Percentiles rank a stretch among this genome's conserved stretches.
phyloP scores from a whole-genome alignment of 2,329 filamentous ascomycete genomes.

The Cryphonectria radicalis region DNA sequence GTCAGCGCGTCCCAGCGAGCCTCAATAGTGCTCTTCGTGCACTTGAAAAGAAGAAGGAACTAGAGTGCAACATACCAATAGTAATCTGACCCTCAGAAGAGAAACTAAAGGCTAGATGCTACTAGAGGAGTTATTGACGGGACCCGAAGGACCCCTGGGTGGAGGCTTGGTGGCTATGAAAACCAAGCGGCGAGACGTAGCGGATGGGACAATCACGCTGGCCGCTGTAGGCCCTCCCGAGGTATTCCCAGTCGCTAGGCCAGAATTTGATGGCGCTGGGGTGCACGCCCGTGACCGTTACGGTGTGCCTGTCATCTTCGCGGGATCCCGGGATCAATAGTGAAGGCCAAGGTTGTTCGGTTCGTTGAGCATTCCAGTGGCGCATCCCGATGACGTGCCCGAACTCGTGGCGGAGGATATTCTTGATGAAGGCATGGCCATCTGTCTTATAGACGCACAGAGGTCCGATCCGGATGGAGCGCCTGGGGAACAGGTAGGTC shows the following conservation, averaged over 20 bases:
- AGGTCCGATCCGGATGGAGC: neutral
- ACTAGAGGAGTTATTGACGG: neutral
- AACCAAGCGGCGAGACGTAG: neutral
- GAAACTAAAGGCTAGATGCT: no score
- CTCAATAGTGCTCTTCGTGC: neutral
- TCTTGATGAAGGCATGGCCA: neutral
- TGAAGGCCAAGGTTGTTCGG: neutral
- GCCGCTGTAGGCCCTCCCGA: neutral
- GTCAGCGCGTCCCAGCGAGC: neutral
- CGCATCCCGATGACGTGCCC: constrained; percentile 13
- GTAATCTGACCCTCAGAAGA: no score
- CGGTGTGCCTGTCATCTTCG: neutral
- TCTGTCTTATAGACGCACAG: neutral
- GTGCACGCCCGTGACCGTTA: constrained; percentile 4
- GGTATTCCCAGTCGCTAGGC: neutral
- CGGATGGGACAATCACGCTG: neutral
- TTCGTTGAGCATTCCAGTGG: neutral
- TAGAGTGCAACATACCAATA: neutral
- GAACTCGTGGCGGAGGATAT: constrained; percentile 15
- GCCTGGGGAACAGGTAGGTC: neutral
- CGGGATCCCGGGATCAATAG: neutral
- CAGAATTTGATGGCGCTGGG: neutral
- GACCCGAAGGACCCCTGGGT: neutral
- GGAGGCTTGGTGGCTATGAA: neutral
- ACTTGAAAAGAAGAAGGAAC: neutral